These are phyloP conservation scores for Leccinum arenicola DNA, from an alignment of 768 basidiomycete species.

Conservation along the genomic window DNA sequence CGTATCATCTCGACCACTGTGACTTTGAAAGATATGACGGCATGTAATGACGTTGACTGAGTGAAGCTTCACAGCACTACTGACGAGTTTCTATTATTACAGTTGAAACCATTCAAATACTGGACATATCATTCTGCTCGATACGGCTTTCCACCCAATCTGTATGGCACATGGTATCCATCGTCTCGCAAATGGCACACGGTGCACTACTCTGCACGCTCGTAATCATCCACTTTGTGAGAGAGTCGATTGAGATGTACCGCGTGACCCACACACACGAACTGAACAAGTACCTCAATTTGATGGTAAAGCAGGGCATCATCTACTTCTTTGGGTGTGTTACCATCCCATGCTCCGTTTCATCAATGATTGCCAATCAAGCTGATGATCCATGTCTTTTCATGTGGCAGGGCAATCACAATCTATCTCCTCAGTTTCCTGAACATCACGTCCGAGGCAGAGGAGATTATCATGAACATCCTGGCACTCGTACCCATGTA, in stretches of 20 bases:
- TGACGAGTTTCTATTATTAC: neutral
- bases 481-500: neutral
- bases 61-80: neutral
- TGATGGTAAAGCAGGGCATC: neutral
- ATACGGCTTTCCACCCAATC: neutral
- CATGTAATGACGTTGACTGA: neutral
- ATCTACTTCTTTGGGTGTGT: neutral
- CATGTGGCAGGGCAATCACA: neutral
- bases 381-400: neutral
- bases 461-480: neutral
- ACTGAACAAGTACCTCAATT: neutral
- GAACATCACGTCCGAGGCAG: neutral
- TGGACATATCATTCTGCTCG: neutral
- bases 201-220: neutral
- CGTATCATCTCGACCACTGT: neutral
- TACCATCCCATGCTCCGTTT: neutral
- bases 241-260: neutral
- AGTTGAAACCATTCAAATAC: neutral
- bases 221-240: neutral
- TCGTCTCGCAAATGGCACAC: neutral
- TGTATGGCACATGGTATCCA: neutral
- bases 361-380: neutral
- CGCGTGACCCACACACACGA: neutral
- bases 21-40: neutral
- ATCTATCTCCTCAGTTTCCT: neutral